Percentiles rank a stretch among this genome's conserved stretches.
Conservation (phyloP, 257 asterid species). For the Ilex asprella region DNA sequence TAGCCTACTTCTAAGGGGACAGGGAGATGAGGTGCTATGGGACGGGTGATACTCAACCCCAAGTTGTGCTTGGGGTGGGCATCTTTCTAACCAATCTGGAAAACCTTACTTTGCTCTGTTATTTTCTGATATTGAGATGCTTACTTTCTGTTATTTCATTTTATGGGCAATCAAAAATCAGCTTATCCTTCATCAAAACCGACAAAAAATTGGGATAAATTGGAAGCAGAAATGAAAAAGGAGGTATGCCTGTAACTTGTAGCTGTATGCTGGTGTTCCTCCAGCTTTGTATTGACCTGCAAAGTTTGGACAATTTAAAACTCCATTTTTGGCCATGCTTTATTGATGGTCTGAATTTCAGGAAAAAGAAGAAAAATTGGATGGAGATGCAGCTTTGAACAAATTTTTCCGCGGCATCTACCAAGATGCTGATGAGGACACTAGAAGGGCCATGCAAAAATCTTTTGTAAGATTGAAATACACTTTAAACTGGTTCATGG, state of each 20-base stretch:
- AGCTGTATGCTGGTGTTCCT: not conserved
- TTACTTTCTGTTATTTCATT: constrained; percentile 9
- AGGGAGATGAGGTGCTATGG: not conserved
- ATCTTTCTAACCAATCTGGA: too few species aligned
- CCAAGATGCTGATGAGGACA: constrained; percentile 89
- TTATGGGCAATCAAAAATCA: constrained; percentile 53
- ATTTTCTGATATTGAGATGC: not conserved
- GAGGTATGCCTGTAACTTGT: constrained; percentile 41
- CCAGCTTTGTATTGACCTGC: too few species aligned
- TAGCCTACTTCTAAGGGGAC: not conserved
- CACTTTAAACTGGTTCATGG: not conserved
- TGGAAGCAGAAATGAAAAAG: constrained; percentile 80
- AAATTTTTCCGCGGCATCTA: constrained; percentile 85
- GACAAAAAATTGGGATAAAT: constrained; percentile 80
- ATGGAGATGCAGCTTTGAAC: constrained; percentile 96
- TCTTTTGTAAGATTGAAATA: constrained; percentile 63
- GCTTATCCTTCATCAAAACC: constrained; percentile 82
- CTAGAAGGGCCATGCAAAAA: constrained; percentile 97
- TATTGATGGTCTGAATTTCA: constrained; percentile 16
- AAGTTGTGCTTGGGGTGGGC: too few species aligned
- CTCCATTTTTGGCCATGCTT: not conserved
- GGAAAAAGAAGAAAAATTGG: constrained; percentile 95
- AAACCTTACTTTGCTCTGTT: not conserved
- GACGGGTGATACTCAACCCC: not conserved
- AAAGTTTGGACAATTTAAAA: too few species aligned